phyloP scores from a whole-genome alignment of 2,329 filamentous ascomycete species.

The Sporothrix inflata region DNA sequence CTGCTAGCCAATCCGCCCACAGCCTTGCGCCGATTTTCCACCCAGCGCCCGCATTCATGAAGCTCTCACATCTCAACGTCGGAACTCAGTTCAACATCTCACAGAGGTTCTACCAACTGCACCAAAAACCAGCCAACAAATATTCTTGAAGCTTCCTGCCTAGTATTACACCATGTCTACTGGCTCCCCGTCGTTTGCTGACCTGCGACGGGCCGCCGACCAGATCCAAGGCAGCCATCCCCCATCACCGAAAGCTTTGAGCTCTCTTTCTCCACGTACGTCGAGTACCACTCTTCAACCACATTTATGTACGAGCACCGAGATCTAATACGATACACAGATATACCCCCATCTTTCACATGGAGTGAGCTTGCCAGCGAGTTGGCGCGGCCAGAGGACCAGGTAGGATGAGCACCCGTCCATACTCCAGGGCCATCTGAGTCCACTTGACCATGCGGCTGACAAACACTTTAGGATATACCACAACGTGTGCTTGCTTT shows the following conservation, averaged over 20 bases:
- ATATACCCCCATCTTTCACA: conserved; percentile 25
- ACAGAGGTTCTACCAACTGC: background rate
- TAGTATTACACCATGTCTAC: background rate
- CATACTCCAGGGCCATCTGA: too few species aligned
- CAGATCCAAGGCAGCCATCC: conserved; percentile 10
- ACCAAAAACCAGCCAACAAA: background rate
- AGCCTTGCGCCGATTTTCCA: conserved; percentile 3
- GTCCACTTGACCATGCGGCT: background rate
- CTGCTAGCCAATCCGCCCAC: background rate
- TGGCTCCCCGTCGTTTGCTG: conserved; percentile 15
- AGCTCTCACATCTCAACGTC: background rate
- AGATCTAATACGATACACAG: background rate
- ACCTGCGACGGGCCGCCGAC: conserved; percentile 24
- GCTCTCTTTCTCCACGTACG: conserved; percentile 18
- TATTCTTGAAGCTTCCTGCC: background rate
- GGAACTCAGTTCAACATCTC: background rate
- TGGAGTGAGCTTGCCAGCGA: conserved; percentile 29
- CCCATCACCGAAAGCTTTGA: background rate
- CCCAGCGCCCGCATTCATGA: background rate
- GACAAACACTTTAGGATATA: conserved; percentile 17
- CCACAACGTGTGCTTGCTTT: conserved; percentile 24
- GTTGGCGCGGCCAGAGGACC: conserved; percentile 23
- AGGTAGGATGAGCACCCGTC: conserved; percentile 12
- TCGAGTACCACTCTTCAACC: background rate
- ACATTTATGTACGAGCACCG: accelerated